Conservation (phyloP, 2,329 filamentous ascomycete species). For the Colletotrichum cereale region DNA sequence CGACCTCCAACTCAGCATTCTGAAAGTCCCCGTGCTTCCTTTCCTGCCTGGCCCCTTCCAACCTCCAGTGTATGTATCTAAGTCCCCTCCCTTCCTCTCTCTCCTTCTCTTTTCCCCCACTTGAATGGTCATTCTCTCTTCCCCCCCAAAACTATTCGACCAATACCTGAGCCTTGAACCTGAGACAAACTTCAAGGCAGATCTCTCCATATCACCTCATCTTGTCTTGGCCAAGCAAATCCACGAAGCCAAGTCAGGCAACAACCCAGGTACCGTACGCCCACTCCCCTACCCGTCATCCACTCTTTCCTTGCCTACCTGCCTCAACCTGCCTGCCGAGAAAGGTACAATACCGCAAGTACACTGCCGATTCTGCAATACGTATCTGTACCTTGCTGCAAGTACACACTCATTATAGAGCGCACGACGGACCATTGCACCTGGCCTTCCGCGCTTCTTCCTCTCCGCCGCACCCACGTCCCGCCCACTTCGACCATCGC, state of each 20-base stretch:
- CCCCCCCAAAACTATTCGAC: neutral
- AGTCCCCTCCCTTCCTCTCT: neutral
- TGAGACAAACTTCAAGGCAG: slow-evolving; percentile 33
- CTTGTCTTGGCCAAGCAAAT: slow-evolving; percentile 27
- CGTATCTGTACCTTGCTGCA: neutral
- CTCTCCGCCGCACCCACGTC: slow-evolving; percentile 29
- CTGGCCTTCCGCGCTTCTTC: slow-evolving; percentile 7
- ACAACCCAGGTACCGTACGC: slow-evolving; percentile 10
- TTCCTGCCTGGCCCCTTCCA: neutral
- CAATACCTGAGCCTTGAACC: slow-evolving; percentile 31
- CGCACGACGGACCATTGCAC: neutral
- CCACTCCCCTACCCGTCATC: neutral
- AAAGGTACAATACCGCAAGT: neutral
- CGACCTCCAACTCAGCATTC: neutral
- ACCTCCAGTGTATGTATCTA: neutral
- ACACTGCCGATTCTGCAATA: neutral
- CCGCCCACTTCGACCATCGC: slow-evolving; percentile 9
- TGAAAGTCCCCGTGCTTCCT: neutral
- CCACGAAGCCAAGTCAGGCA: neutral
- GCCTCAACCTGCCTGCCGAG: neutral
- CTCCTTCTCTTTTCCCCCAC: neutral
- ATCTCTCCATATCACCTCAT: slow-evolving; percentile 26
- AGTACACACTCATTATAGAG: no score
- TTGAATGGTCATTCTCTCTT: neutral
- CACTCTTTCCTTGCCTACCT: neutral